Evolutionary conservation across 208 protist species (phyloP), one percentile per base, ranked within the genome.

Genomic region (Endotrypanum monterogeii): DNA sequence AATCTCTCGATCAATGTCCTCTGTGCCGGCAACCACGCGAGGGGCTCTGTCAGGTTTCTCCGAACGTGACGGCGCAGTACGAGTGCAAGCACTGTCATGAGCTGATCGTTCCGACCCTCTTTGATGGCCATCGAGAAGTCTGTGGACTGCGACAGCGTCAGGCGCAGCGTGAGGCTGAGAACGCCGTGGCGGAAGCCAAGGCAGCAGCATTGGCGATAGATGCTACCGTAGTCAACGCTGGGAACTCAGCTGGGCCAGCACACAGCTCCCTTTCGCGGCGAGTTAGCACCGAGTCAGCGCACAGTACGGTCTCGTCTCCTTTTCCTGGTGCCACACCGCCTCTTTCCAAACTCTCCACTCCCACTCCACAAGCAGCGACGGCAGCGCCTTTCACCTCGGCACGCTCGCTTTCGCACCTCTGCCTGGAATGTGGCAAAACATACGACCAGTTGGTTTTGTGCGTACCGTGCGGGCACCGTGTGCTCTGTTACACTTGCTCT

Each of bases 51-150:
- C 67, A 85, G 44, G 89, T 96, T 11, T 78, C 78, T 1, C 62
- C 66, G 8, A 84, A 83, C 41, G 75, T 80, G 11, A 37, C 90
- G 14, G 57, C 83, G n/a, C 83, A 88, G 78, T 95, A 88, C 60
- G 68, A 83, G 46, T 97, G 94, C 82, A 83, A 83, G 57, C 84
- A 90, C 74, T 97, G 94, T 56, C 44, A 70, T 11, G 51, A 74
- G 58, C 76, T 89, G 52, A 90, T 97, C 37, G 83, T 84, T 0
- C 94, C 94, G 0, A 87, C 86, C 30, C 78, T 96, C 25, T 93
- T 86, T 60, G 91, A 96, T 41, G 90, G 91, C 28, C 94, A 97
- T 67, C 83, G 90, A 5, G 90, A 97, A 69, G 94, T 95, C 32
- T 97, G 94, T 58, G 83, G 77, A 5, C 51, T 96, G 52, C 78